These are phyloP conservation scores for Trypanosoma avium DNA, from an alignment of 208 protist genomes.

Conservation along the genomic window DNA sequence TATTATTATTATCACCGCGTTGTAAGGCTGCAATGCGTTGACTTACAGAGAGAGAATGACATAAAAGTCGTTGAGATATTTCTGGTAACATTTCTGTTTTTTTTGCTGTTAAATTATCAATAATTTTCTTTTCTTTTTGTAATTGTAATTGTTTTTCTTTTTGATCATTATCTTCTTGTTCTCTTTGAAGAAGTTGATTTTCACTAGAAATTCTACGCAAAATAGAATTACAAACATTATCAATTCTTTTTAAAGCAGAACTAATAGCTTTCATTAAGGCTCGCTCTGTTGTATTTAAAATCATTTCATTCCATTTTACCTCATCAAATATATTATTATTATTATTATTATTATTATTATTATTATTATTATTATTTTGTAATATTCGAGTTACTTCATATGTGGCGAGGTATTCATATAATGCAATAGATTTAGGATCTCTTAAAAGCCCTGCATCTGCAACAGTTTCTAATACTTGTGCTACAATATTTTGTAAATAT, in stretches of 20 bases:
- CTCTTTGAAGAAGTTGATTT: background rate
- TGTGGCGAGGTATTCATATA: conserved; percentile 13
- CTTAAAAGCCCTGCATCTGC: conserved; percentile 7
- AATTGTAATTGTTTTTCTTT: background rate
- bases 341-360: background rate
- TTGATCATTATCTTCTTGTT: background rate
- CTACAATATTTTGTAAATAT: conserved; percentile 3
- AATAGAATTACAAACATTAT: conserved; percentile 13
- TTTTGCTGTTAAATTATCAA: background rate
- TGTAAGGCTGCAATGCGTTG: conserved; percentile 2
- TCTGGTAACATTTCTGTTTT: background rate
- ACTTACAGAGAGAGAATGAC: conserved; percentile 15
- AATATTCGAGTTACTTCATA: conserved; percentile 3
- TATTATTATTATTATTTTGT: background rate
- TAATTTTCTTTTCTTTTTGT: background rate
- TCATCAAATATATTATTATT: conserved; percentile 8
- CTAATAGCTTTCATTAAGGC: conserved; percentile 14
- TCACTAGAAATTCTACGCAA: conserved; percentile 7
- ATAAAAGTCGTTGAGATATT: conserved; percentile 3
- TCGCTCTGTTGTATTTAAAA: conserved; percentile 15
- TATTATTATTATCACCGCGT: background rate
- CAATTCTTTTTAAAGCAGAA: conserved; percentile 8
- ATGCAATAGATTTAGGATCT: background rate
- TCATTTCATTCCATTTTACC: conserved; percentile 5
- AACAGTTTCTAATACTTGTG: conserved; percentile 10